These are phyloP conservation scores for Vanilla planifolia DNA, from an alignment of 106 monocot species.

Conservation along the genomic window DNA sequence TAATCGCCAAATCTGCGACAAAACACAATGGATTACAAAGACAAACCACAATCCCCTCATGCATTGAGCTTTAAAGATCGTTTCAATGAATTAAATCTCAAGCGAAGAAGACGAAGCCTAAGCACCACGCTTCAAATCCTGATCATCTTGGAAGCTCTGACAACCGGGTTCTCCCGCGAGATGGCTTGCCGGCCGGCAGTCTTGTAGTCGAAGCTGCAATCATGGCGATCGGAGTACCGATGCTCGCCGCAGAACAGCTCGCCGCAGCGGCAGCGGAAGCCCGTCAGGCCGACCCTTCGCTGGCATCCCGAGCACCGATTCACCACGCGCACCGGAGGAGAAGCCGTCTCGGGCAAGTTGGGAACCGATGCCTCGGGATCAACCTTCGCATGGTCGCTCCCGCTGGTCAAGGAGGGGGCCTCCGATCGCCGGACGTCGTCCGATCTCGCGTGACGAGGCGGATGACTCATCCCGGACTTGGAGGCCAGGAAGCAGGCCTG, in stretches of 20 bases:
- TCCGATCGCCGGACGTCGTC: slow-evolving; percentile 16
- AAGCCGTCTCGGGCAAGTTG: neutral
- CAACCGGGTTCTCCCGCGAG: neutral
- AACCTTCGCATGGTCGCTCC: no score
- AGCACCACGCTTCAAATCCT: no score
- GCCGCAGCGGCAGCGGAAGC: neutral
- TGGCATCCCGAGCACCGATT: slow-evolving; percentile 38
- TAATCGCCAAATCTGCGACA: no score
- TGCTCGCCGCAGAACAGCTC: neutral
- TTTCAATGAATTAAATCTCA: no score
- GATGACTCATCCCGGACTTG: slow-evolving; percentile 6
- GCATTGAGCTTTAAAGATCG: no score
- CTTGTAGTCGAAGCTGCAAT: neutral
- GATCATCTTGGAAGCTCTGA: neutral
- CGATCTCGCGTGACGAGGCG: slow-evolving; percentile 5
- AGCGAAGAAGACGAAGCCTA: no score
- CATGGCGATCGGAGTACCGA: neutral
- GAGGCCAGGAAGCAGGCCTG: slow-evolving; percentile 34
- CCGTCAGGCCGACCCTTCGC: neutral
- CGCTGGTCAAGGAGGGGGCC: no score
- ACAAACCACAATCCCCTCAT: no score
- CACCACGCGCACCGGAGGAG: slow-evolving; percentile 11
- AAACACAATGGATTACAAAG: no score
- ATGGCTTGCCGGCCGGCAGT: neutral
- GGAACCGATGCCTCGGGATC: neutral